Evolutionary conservation across 163 green algal species (phyloP).

Genomic region (Trebouxia gelatinosa): DNA sequence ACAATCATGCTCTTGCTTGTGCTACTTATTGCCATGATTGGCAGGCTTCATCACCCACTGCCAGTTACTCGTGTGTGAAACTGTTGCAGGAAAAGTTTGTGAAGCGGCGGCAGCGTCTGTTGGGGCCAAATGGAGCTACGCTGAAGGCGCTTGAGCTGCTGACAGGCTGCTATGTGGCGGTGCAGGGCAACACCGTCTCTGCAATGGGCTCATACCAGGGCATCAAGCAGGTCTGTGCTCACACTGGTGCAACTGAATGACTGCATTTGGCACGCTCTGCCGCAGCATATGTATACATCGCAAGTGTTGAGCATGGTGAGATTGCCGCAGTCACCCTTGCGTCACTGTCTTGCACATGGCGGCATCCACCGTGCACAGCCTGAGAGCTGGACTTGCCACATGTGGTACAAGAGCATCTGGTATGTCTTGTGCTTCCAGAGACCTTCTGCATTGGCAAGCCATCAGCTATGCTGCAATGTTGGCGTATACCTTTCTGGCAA

Average conservation of each 20-base stretch:
- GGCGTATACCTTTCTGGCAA: too few relatives aligned
- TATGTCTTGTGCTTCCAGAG: too few relatives aligned
- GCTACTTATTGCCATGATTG: neutral
- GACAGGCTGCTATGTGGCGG: constrained; percentile 93
- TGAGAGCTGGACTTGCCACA: too few relatives aligned
- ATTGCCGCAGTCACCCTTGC: too few relatives aligned
- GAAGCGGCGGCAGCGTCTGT: constrained; percentile 92
- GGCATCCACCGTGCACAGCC: too few relatives aligned
- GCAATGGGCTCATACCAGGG: constrained; percentile 95
- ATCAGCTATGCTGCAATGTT: too few relatives aligned
- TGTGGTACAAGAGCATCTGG: too few relatives aligned
- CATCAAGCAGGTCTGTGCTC: constrained; percentile 71
- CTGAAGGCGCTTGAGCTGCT: constrained; percentile 97
- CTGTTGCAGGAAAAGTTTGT: constrained; percentile 89
- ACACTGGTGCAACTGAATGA: neutral
- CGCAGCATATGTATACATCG: neutral
- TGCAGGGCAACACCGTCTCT: constrained; percentile 95
- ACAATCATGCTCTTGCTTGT: neutral
- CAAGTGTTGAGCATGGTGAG: too few relatives aligned
- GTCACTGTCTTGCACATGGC: too few relatives aligned
- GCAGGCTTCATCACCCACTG: neutral
- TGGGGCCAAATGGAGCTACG: constrained; percentile 96
- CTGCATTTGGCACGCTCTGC: neutral
- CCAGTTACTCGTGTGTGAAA: too few relatives aligned
- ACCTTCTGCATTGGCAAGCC: too few relatives aligned